Evolutionary conservation across 192 early-diverging fungal genomes (phyloP).

Genomic region (Coemansia sp.): DNA sequence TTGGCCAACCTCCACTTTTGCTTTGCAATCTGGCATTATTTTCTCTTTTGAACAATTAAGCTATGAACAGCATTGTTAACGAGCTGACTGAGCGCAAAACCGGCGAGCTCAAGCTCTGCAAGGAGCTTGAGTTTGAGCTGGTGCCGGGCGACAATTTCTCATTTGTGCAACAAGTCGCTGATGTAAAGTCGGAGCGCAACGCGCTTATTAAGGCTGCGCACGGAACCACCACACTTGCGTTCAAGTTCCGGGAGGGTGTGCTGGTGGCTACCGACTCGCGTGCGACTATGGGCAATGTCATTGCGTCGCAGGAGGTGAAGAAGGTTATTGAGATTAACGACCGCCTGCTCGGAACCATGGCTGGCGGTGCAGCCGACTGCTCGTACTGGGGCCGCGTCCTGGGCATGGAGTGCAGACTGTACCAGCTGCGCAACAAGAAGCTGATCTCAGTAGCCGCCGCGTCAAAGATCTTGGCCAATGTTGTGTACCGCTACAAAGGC

Average conservation of each 20-base stretch:
- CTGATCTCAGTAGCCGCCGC: slow-evolving; percentile 97
- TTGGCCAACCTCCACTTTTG: background rate
- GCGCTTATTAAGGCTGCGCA: slow-evolving; percentile 88
- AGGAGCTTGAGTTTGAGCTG: slow-evolving; percentile 33
- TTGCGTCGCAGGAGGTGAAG: slow-evolving; percentile 93
- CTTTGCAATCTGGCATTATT: background rate
- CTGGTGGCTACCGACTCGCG: slow-evolving; percentile 96
- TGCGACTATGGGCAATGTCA: slow-evolving; percentile 78
- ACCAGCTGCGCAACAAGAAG: slow-evolving; percentile 98
- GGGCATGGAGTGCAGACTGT: slow-evolving; percentile 88
- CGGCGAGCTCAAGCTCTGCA: slow-evolving; percentile 10
- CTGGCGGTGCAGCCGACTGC: slow-evolving; percentile 99
- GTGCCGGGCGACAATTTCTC: slow-evolving; percentile 60
- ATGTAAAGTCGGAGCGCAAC: slow-evolving; percentile 68
- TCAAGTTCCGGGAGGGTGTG: slow-evolving; percentile 93
- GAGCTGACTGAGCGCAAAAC: slow-evolving; percentile 22
- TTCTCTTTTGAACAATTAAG: background rate
- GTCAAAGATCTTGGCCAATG: slow-evolving; percentile 94
- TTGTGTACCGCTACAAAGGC: slow-evolving; percentile 97
- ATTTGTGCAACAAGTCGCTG: slow-evolving; percentile 81
- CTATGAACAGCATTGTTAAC: slow-evolving; percentile 41
- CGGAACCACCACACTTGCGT: slow-evolving; percentile 98
- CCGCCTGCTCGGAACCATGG: slow-evolving; percentile 97
- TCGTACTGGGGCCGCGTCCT: slow-evolving; percentile 98
- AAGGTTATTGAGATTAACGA: slow-evolving; percentile 99